Evolutionary conservation across 805 yeast species (phyloP).

Genomic region (Metschnikowia kunwiensis): DNA sequence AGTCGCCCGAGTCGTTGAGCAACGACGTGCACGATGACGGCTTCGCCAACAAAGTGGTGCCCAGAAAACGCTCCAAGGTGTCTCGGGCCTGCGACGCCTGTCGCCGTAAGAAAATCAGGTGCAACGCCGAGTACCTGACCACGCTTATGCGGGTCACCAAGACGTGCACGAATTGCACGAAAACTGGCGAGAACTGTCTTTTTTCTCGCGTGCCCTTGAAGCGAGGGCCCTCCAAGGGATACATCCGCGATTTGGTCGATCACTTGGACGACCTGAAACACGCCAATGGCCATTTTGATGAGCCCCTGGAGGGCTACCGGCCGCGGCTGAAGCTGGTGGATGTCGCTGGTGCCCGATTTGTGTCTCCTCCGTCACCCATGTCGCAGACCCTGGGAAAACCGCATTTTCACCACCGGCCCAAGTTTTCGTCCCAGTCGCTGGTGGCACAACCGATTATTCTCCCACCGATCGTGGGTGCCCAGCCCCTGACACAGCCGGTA

Average conservation of each 20-base stretch:
- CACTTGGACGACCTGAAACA: slow-evolving; percentile 24
- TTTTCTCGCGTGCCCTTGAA: slow-evolving; percentile 72
- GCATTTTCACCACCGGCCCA: slow-evolving; percentile 11
- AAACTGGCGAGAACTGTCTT: slow-evolving; percentile 58
- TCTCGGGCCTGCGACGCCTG: slow-evolving; percentile 83
- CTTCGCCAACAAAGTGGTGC: slow-evolving; percentile 13
- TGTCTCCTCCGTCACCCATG: slow-evolving; percentile 12
- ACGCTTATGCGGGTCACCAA: slow-evolving; percentile 47
- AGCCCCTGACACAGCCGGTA: slow-evolving; percentile 14
- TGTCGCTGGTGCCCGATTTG: slow-evolving; percentile 3
- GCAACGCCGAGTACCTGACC: slow-evolving; percentile 56
- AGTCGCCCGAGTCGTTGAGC: slow-evolving; percentile 2
- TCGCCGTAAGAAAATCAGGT: slow-evolving; percentile 66
- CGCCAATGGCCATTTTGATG: not conserved
- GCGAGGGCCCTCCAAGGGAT: slow-evolving; percentile 79
- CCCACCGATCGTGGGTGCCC: slow-evolving; percentile 18
- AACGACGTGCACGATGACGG: slow-evolving; percentile 1
- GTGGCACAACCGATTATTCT: slow-evolving; percentile 17
- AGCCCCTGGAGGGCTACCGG: slow-evolving; percentile 1
- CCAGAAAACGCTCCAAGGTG: slow-evolving; percentile 65
- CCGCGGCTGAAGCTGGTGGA: slow-evolving; percentile 19
- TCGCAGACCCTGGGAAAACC: slow-evolving; percentile 12
- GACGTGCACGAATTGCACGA: slow-evolving; percentile 60
- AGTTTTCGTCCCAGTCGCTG: slow-evolving; percentile 11
- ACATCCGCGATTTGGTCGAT: slow-evolving; percentile 44